phyloP scores from a whole-genome alignment of 2,329 filamentous ascomycete species.

The Myriosclerotinia scirpicola region DNA sequence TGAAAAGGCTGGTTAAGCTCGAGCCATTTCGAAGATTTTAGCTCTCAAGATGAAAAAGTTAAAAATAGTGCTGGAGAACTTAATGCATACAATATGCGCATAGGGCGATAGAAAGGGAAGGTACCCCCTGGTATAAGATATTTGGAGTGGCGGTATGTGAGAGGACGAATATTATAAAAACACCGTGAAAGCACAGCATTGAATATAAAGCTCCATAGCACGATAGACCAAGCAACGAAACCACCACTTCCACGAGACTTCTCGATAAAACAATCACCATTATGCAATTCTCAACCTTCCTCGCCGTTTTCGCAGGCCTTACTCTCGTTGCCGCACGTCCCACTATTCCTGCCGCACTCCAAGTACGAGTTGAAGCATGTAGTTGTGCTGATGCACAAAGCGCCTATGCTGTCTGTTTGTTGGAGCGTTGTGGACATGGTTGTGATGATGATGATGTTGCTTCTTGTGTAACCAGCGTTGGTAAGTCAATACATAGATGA shows the following conservation, averaged over 20 bases:
- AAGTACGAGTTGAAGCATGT: slow-evolving; percentile 10
- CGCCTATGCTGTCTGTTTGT: slow-evolving; percentile 15
- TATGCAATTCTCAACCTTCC: slow-evolving; percentile 15
- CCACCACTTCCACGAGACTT: neutral
- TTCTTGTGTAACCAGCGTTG: slow-evolving; percentile 8
- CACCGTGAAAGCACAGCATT: neutral
- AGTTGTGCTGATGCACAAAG: slow-evolving; percentile 13
- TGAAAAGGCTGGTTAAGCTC: too few species aligned
- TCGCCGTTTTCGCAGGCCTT: neutral
- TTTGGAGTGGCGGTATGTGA: neutral
- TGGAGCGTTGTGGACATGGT: slow-evolving; percentile 14
- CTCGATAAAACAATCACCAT: neutral
- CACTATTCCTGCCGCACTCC: neutral
- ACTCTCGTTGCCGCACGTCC: slow-evolving; percentile 15
- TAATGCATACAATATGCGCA: neutral
- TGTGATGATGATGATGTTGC: slow-evolving; percentile 4
- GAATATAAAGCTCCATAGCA: neutral
- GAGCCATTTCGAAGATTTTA: too few species aligned
- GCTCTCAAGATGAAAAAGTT: too few species aligned
- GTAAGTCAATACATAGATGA: neutral
- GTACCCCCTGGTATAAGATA: neutral
- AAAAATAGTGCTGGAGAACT: too few species aligned
- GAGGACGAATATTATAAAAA: neutral
- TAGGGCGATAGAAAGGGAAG: neutral
- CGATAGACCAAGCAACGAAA: neutral